These are phyloP conservation scores for Plantago ovata DNA, from an alignment of 257 asterid species.

Conservation along the genomic window DNA sequence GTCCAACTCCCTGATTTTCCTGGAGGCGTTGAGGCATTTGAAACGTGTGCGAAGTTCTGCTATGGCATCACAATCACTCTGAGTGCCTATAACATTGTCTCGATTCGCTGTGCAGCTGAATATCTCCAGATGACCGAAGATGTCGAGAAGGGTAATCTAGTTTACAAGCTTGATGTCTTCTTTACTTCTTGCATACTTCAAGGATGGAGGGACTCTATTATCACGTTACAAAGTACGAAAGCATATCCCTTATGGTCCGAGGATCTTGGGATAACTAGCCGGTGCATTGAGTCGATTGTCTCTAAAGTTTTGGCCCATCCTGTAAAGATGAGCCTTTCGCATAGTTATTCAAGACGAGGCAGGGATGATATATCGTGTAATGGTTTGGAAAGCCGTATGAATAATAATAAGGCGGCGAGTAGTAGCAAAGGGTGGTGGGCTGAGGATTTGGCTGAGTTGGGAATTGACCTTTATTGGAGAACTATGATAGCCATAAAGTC, in stretches of 20 bases:
- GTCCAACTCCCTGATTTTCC: conserved; percentile 77
- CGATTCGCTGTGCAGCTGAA: conserved; percentile 73
- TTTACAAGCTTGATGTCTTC: conserved; percentile 73
- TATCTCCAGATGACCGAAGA: conserved; percentile 88
- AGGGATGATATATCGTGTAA: conserved; percentile 55
- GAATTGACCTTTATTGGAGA: conserved; percentile 89
- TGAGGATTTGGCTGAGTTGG: conserved; percentile 75
- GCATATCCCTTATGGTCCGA: conserved; percentile 54
- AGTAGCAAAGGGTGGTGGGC: conserved; percentile 75
- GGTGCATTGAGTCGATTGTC: conserved; percentile 72
- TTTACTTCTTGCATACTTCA: conserved; percentile 71
- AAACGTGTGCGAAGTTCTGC: conserved; percentile 86
- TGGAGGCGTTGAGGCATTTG: conserved; percentile 80
- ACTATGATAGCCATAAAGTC: conserved; percentile 76
- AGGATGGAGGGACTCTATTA: conserved; percentile 76
- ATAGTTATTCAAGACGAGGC: conserved; percentile 53
- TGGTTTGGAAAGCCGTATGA: conserved; percentile 52
- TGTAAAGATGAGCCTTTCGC: conserved; percentile 49
- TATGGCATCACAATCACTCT: conserved; percentile 81
- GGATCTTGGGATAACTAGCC: conserved; percentile 58
- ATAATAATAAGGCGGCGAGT: conserved; percentile 23
- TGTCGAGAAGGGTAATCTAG: conserved; percentile 73
- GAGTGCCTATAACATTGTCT: conserved; percentile 75
- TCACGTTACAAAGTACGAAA: conserved; percentile 65
- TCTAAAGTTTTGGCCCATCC: conserved; percentile 61